Evolutionary conservation across 345 rosid species (phyloP).

Genomic region (Litchi chinensis): DNA sequence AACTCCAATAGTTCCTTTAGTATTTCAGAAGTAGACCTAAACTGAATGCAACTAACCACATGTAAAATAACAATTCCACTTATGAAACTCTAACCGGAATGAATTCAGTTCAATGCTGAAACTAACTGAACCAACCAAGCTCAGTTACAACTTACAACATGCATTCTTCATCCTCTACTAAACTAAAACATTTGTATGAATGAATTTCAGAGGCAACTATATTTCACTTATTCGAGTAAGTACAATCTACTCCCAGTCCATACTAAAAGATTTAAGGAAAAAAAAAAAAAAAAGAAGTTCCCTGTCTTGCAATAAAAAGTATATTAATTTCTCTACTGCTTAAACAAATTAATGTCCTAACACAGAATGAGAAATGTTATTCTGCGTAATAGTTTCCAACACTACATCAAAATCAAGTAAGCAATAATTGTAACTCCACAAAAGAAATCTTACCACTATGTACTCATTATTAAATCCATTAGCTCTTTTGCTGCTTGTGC

Average conservation of each 20-base stretch:
- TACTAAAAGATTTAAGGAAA: not conserved
- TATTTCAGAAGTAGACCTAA: not conserved
- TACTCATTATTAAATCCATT: conserved; percentile 81
- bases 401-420: not conserved
- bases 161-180: not conserved
- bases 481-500: conserved; percentile 52
- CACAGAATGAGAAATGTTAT: not conserved
- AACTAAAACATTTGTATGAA: not conserved
- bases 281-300: too few relatives aligned
- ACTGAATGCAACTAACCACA: not conserved
- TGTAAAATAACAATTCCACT: not conserved
- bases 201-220: not conserved
- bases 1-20: not conserved
- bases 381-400: not conserved
- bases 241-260: not conserved
- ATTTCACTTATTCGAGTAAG: not conserved
- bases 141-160: not conserved
- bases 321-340: not conserved
- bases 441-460: conserved; percentile 68
- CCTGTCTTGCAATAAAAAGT: not conserved
- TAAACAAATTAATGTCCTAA: not conserved
- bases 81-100: not conserved
- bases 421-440: conserved; percentile 12
- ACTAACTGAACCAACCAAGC: not conserved
- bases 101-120: not conserved